Evolutionary conservation across 768 basidiomycete genomes (phyloP).

Genomic region (Boletus rubroflammeus): DNA sequence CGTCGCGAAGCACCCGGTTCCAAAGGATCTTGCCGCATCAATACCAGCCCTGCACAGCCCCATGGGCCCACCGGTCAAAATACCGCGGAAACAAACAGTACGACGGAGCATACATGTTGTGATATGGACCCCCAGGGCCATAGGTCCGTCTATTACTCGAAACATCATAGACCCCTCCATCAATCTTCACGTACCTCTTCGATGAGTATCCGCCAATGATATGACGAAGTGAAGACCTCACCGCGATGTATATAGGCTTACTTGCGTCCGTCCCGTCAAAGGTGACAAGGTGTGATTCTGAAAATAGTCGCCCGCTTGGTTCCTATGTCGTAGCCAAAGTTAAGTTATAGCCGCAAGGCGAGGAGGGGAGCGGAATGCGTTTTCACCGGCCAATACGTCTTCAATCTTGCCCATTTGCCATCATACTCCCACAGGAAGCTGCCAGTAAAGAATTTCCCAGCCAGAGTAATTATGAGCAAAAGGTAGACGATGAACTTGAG

Average conservation of each 20-base stretch:
- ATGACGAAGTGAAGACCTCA: constrained; percentile 35
- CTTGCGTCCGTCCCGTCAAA: constrained; percentile 68
- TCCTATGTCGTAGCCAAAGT: constrained; percentile 26
- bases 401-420: constrained; percentile 55
- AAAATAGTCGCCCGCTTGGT: constrained; percentile 66
- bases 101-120: constrained; percentile 51
- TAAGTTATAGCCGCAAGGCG: neutral
- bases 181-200: constrained; percentile 53
- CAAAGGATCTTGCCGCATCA: constrained; percentile 91
- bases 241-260: constrained; percentile 81
- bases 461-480: constrained; percentile 50
- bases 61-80: constrained; percentile 18
- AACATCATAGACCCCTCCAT: constrained; percentile 92
- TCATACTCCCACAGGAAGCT: constrained; percentile 83
- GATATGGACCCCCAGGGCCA: constrained; percentile 85
- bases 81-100: constrained; percentile 13
- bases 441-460: constrained; percentile 84
- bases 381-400: constrained; percentile 62
- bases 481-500: constrained; percentile 66
- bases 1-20: constrained; percentile 87
- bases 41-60: constrained; percentile 59
- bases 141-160: constrained; percentile 71
- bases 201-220: constrained; percentile 3
- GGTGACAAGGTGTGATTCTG: constrained; percentile 59
- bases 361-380: neutral